Base-by-base conservation (phyloP, 2,329 filamentous ascomycete species). In the Apiospora aurea region DNA sequence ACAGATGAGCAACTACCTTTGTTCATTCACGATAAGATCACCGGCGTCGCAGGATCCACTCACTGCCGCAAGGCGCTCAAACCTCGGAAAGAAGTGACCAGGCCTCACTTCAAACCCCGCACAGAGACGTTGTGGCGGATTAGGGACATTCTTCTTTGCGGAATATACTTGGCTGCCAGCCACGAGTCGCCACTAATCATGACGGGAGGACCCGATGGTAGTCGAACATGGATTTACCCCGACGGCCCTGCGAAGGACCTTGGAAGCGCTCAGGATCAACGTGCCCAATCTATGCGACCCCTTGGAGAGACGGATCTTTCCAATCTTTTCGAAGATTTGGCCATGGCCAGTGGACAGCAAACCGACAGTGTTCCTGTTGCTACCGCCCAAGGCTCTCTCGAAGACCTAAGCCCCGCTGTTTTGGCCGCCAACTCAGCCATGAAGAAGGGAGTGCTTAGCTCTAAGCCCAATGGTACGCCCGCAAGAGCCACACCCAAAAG, bases 61-160 rank as follows among this genome's bases (percentile, higher is more conserved):
- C 74, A 41, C 29, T 64, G 21, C 34, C 69, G 71, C 75, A 86
- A 71, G 81, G 86, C 72, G 80, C 83, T 80, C 34, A 79, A 78
- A 51, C 82, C 83, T 41, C 81, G 82, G 57, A 78, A 82, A 66
- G 77, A 78, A 61, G 76, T 79, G 21, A 75, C 78, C 6, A 78
- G 81, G 26, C 75, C 77, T 43, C 80, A 79, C 70, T 77, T 82
- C 53, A 75, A 75, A 6, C 72, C 77, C 21, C 76, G 81, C 14
- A 80, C 79, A 29, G 84, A 86, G 76, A 80, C 79, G n/a, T 73
- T 85, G 71, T 86, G 85, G 72, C 83, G 87, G 46, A 83, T 86
- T 16, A 78, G 88, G 67, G 86, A 88, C 67, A 82, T 86, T 67
- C 79, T 87, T 18, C 83, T 83, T 68, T 87, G 85, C 73, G 87